Conservation (phyloP, 108 stramenopile species). For the Discostella stelligeroides region DNA sequence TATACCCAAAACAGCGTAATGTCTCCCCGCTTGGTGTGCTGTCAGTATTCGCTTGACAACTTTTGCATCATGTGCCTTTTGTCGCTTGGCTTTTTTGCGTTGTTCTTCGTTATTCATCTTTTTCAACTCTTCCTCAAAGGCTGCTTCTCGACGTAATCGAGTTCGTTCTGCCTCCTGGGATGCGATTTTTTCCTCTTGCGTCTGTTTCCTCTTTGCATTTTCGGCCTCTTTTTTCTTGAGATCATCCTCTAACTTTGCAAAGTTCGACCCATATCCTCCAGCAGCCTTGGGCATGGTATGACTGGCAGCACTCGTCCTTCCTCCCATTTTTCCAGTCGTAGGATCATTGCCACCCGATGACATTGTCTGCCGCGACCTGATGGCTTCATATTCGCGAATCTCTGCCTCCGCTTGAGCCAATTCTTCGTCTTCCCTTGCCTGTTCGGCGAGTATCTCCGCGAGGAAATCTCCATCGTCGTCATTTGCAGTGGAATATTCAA, state of each 20-base stretch:
- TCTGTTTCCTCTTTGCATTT: constrained; percentile 8
- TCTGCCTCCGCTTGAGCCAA: constrained; percentile 36
- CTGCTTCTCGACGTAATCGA: constrained; percentile 57
- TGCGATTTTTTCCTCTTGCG: constrained; percentile 29
- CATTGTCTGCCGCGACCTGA: not conserved
- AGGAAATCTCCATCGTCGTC: constrained; percentile 51
- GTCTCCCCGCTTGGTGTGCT: constrained; percentile 48
- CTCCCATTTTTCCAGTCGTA: constrained; percentile 37
- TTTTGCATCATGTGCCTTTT: constrained; percentile 67
- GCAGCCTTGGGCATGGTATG: too few relatives aligned
- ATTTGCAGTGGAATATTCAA: constrained; percentile 5
- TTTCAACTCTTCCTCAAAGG: constrained; percentile 67
- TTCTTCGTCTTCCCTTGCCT: constrained; percentile 48
- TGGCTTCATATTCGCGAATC: constrained; percentile 38
- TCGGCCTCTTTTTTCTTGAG: constrained; percentile 43
- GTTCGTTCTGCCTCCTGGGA: constrained; percentile 26
- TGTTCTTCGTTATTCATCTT: constrained; percentile 77
- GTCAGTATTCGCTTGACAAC: constrained; percentile 59
- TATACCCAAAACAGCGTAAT: constrained; percentile 79
- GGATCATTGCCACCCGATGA: constrained; percentile 19
- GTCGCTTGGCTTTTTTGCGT: constrained; percentile 44
- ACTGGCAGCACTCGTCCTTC: too few relatives aligned
- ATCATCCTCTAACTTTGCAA: constrained; percentile 39
- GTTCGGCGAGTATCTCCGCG: constrained; percentile 48
- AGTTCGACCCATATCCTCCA: too few relatives aligned